Evolutionary conservation across 2,329 filamentous ascomycete genomes (phyloP), one percentile per base, ranked within the genome.

Genomic region (Zymoseptoria passerinii): DNA sequence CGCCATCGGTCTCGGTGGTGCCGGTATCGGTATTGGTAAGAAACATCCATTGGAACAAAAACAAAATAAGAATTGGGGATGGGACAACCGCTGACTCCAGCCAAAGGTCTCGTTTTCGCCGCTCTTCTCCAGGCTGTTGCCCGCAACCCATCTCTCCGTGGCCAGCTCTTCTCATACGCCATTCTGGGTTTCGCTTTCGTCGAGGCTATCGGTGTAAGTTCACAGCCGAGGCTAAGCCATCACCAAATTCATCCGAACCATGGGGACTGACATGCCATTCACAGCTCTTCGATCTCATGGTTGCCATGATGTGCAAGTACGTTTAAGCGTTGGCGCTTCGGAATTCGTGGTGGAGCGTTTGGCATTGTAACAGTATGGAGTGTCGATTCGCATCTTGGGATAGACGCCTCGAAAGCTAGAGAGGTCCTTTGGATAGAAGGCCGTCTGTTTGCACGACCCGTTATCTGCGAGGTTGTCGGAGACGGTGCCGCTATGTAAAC

Each of bases 131-230:
- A 89, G 80, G 86, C 86, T 81, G 89, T 94, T 77, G 89, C 90
- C 82, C 89, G 90, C 82, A 95, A 95, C 89, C 90, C 90, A 75
- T 88, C 88, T 75, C 89, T 95, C 81, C 88, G 89, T 82, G 90
- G 89, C 77, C 90, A 95, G 85, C 89, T 95, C 75, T 95, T 94
- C 88, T 89, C 88, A 71, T 92, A 94, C 81, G 89, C 89, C 84
- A 92, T 94, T 88, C 82, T 94, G 76, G 89, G 90, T 82, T 94
- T 94, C 82, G 90, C 89, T 76, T 94, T 94, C 87, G 89, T 92
- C 79, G 90, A 94, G 79, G 89, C 90, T 81, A 90, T 89, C 72
- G 88, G 87, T 87, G 61, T 66, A 65, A 61, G 63, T 64, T 48
- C n/a, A 54, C 28, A n/a, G 20, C 40, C 18, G 18, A 20, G 8